phyloP scores from a whole-genome alignment of 768 basidiomycete genomes.

The Phaffia tasmanica region DNA sequence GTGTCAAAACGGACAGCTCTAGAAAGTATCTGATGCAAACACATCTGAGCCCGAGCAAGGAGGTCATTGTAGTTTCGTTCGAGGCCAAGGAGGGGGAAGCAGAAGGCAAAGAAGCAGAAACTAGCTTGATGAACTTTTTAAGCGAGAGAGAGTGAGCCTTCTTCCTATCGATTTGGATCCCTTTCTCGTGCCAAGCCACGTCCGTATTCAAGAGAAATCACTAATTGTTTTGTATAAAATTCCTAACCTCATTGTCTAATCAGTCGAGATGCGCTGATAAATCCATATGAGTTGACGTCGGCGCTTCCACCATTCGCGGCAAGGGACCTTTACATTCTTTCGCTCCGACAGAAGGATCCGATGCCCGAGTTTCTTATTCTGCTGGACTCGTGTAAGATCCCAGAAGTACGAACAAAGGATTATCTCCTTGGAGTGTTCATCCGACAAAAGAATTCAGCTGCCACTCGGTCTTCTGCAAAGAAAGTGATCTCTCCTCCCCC shows the following conservation, averaged over 20 bases:
- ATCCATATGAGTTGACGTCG: constrained; percentile 5
- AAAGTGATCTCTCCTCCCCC: too few relatives aligned
- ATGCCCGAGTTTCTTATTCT: constrained; percentile 18
- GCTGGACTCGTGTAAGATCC: not conserved
- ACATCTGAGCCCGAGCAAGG: constrained; percentile 21
- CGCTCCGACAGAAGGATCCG: not conserved
- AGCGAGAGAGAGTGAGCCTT: constrained; percentile 15
- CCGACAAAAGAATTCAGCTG: not conserved
- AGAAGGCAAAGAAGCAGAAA: not conserved
- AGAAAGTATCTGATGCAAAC: constrained; percentile 21
- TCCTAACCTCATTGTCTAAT: not conserved
- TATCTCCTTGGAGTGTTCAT: constrained; percentile 19
- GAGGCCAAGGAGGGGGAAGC: constrained; percentile 10
- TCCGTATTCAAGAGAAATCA: not conserved
- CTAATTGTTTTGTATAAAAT: not conserved
- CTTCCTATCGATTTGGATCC: not conserved
- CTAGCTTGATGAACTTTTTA: constrained; percentile 1
- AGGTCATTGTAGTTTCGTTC: constrained; percentile 18
- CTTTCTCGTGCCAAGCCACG: not conserved
- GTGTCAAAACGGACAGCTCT: constrained; percentile 6
- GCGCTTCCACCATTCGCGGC: constrained; percentile 16
- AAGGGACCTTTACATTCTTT: constrained; percentile 22
- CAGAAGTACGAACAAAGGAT: constrained; percentile 3
- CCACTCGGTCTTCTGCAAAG: too few relatives aligned
- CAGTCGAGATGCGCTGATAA: constrained; percentile 24